A percentile compares a stretch with the other conserved stretches of the same genome.
Conservation (phyloP, 2,329 filamentous ascomycete genomes). For the Xylaria sp. region DNA sequence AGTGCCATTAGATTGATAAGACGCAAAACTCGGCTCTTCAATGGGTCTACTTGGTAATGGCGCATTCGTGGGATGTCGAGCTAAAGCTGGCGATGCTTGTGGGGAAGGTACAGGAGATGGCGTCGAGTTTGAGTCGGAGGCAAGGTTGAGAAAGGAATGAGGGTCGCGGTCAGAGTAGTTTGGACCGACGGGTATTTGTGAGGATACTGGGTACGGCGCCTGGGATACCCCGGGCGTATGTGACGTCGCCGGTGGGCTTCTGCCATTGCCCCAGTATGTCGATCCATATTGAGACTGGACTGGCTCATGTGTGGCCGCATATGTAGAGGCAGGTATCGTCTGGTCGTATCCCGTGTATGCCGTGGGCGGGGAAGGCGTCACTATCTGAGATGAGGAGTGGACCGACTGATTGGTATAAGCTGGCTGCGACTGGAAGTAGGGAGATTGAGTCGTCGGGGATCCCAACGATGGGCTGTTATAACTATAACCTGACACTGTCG, state of each 20-base stretch:
- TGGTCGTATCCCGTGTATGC: slow-evolving; percentile 49
- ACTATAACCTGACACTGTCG: slow-evolving; percentile 57
- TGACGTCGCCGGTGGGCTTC: slow-evolving; percentile 46
- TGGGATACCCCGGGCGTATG: slow-evolving; percentile 47
- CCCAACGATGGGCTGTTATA: slow-evolving; percentile 47
- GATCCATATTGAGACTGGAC: slow-evolving; percentile 42
- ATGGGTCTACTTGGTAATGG: slow-evolving; percentile 62
- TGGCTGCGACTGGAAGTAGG: slow-evolving; percentile 41
- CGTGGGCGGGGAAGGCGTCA: slow-evolving; percentile 40
- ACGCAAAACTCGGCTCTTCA: slow-evolving; percentile 51
- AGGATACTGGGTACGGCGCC: slow-evolving; percentile 57
- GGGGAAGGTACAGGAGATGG: slow-evolving; percentile 55
- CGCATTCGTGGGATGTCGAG: slow-evolving; percentile 65
- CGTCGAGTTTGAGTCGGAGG: slow-evolving; percentile 57
- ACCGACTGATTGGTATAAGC: slow-evolving; percentile 34
- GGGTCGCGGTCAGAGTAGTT: slow-evolving; percentile 56
- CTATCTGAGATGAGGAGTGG: slow-evolving; percentile 38
- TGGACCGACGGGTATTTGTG: slow-evolving; percentile 60
- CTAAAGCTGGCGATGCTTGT: slow-evolving; percentile 53
- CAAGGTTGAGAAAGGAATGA: slow-evolving; percentile 51
- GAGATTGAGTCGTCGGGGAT: slow-evolving; percentile 39
- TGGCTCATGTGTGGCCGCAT: slow-evolving; percentile 38
- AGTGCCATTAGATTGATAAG: slow-evolving; percentile 48
- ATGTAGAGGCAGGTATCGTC: slow-evolving; percentile 46
- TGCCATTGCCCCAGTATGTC: slow-evolving; percentile 48